phyloP scores from a whole-genome alignment of 768 basidiomycete species.

The Exsudoporus frostii region DNA sequence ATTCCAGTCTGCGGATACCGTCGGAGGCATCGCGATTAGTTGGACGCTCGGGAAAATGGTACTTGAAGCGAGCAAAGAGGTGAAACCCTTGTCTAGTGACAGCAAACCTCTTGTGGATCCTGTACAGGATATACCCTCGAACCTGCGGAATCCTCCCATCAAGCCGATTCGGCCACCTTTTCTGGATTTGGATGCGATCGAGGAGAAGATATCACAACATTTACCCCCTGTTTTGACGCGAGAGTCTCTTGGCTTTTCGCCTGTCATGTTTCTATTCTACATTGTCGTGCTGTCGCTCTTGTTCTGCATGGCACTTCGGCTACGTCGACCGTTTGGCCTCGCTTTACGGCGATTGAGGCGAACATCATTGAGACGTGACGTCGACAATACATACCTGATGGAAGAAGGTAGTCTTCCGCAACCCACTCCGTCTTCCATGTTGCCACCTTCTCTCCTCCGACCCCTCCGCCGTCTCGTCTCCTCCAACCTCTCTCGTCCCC shows the following conservation, averaged over 20 bases:
- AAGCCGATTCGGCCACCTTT: conserved; percentile 65
- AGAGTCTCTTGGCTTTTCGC: conserved; percentile 69
- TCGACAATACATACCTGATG: conserved; percentile 36
- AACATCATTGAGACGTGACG: conserved; percentile 33
- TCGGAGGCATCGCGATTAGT: conserved; percentile 89
- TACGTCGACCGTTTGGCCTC: conserved; percentile 54
- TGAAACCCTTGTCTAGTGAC: conserved; percentile 47
- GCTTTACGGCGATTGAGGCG: conserved; percentile 46
- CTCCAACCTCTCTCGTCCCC: conserved; percentile 20
- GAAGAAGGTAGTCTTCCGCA: conserved; percentile 41
- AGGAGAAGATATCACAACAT: conserved; percentile 63
- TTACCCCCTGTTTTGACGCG: conserved; percentile 61
- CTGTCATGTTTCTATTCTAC: conserved; percentile 59
- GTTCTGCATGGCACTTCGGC: conserved; percentile 46
- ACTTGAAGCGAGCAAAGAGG: conserved; percentile 89
- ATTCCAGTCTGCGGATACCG: conserved; percentile 94
- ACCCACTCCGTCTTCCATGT: conserved; percentile 14
- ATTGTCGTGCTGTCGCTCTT: conserved; percentile 41
- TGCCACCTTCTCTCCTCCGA: conserved; percentile 26
- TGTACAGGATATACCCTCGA: conserved; percentile 59
- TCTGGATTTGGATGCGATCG: conserved; percentile 54
- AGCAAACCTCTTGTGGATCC: conserved; percentile 68
- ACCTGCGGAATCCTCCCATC: conserved; percentile 46
- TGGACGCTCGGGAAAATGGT: conserved; percentile 99
- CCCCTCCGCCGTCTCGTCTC: conserved; percentile 27